Evolutionary conservation across 169 alveolate genomes (phyloP).

Genomic region (Plasmodium blacklocki): DNA sequence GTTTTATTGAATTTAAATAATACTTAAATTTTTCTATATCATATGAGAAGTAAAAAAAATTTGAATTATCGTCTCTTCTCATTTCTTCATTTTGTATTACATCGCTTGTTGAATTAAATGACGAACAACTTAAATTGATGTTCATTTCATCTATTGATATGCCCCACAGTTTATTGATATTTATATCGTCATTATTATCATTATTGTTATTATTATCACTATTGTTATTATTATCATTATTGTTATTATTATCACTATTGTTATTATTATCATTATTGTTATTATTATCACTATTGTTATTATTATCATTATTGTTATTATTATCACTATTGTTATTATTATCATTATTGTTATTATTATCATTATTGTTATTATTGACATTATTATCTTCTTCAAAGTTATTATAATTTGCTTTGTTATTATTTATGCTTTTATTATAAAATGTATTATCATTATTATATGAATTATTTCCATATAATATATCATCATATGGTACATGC

Average conservation of each 20-base stretch:
- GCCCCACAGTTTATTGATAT: conserved; percentile 34
- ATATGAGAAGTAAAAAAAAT: neutral
- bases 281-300: too few species aligned
- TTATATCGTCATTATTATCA: neutral
- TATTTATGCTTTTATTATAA: neutral
- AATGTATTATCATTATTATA: neutral
- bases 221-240: neutral
- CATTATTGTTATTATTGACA: neutral
- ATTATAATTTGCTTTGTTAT: neutral
- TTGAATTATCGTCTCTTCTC: neutral
- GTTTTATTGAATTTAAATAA: neutral
- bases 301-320: too few species aligned
- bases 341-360: neutral
- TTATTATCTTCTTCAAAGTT: neutral
- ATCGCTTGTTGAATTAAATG: neutral
- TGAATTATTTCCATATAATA: neutral
- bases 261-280: too few species aligned
- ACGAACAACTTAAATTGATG: neutral
- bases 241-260: too few species aligned
- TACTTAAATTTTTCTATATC: neutral
- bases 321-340: too few species aligned
- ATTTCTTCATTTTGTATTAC: neutral
- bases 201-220: neutral
- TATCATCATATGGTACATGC: neutral
- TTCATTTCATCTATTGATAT: conserved; percentile 35